Evolutionary conservation across 2,329 filamentous ascomycete species (phyloP).

Genomic region (Aspergillus novofumigatus): DNA sequence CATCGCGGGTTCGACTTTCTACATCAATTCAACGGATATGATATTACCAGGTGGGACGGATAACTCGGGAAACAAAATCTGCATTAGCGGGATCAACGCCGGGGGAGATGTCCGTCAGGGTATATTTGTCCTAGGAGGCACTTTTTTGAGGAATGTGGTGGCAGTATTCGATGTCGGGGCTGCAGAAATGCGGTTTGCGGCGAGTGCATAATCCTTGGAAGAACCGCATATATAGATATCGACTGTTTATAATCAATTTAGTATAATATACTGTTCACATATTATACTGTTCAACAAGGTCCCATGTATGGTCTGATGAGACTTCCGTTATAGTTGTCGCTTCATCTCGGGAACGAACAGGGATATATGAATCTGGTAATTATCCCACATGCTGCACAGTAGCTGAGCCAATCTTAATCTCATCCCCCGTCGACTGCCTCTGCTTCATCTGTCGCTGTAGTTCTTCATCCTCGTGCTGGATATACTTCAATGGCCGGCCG

Average conservation of each 20-base stretch:
- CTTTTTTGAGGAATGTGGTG: slow-evolving; percentile 48
- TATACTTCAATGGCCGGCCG: slow-evolving; percentile 46
- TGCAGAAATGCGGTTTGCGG: slow-evolving; percentile 35
- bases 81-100: slow-evolving; percentile 15
- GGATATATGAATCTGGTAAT: background rate
- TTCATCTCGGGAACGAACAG: no score
- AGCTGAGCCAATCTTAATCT: background rate
- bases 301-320: background rate
- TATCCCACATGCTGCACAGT: background rate
- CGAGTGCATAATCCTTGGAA: background rate
- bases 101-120: slow-evolving; percentile 9
- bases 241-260: background rate
- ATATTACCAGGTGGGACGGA: slow-evolving; percentile 19
- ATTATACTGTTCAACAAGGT: background rate
- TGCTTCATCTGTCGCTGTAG: slow-evolving; percentile 9
- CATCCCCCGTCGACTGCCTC: background rate
- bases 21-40: slow-evolving; percentile 25
- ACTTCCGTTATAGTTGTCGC: no score
- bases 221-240: background rate
- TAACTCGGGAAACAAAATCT: slow-evolving; percentile 10
- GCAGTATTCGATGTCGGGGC: slow-evolving; percentile 48
- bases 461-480: slow-evolving; percentile 44
- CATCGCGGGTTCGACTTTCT: slow-evolving; percentile 33
- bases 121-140: slow-evolving; percentile 33
- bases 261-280: background rate